Base-by-base conservation (phyloP, 2,329 filamentous ascomycete genomes). In the Fusarium sp. region DNA sequence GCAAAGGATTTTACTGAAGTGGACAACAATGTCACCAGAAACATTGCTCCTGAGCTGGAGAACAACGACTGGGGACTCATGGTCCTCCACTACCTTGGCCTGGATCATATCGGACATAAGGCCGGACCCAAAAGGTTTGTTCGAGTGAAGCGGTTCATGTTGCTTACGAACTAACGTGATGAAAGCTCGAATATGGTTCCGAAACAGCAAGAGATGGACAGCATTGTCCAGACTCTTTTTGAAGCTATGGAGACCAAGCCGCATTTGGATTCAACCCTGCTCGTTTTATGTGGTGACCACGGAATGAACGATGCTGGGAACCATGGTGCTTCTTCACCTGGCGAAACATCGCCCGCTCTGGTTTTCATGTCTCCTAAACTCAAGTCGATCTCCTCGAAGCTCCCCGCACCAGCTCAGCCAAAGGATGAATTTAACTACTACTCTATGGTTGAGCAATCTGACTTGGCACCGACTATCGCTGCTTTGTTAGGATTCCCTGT, bases 271-370 rank as follows among this genome's bases (percentile, higher is more conserved):
- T 92, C 92, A 7, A 94, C 95, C 0, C 83, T 99, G 3, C 87
- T 99, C 47, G 90, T 99, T 5, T 82, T 99, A 9, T 94, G 91
- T 60, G 96, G 96, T 59, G 97, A 99, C 75, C 96, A 99, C 78
- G 96, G 96, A n/a, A 99, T 99, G 96, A 99, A 98, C 74, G 95
- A 98, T 74, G 96, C 93, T 22, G 96, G 96, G 4, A 98, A 98
- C 73, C 96, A 99, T 78, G 96, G 96, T 30, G 96, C 95, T 42
- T 98, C 95, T 12, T 95, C 95, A 1, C 89, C 94, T 3, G 95
- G 96, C 45, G 96, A 99, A 83, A 98, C 96, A 3, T 98, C 95
- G 1, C 92, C 96, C 0, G 96, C 96, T 18, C 83, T 99, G 12
- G 88, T 98, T 22, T 98, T 99, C 79, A 88, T 97, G 70, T 96